phyloP scores from a whole-genome alignment of 1,284 basidiomycete species.

The Ustilago cynodontis region DNA sequence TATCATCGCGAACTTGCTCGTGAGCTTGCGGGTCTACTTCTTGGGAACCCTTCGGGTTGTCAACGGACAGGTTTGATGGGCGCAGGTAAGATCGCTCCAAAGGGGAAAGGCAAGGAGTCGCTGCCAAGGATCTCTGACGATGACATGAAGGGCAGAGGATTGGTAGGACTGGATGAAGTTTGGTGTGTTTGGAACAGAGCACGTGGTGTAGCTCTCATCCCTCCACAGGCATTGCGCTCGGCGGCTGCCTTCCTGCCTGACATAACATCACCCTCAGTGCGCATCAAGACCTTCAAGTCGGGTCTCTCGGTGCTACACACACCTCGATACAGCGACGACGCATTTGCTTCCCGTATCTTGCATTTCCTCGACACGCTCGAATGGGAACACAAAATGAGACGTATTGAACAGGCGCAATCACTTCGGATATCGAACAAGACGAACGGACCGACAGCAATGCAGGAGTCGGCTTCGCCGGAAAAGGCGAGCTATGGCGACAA shows the following conservation, averaged over 20 bases:
- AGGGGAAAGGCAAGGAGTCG: constrained; percentile 50
- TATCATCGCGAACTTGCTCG: constrained; percentile 86
- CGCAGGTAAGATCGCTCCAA: constrained; percentile 67
- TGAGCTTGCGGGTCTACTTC: constrained; percentile 83
- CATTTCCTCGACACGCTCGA: constrained; percentile 50
- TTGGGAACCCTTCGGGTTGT: constrained; percentile 70
- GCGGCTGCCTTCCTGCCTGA: constrained; percentile 78
- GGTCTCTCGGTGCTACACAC: constrained; percentile 87
- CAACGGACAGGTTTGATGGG: constrained; percentile 68
- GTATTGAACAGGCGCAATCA: constrained; percentile 43
- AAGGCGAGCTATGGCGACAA: constrained; percentile 42
- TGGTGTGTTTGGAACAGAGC: constrained; percentile 99
- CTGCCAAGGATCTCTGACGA: constrained; percentile 25
- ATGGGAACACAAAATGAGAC: constrained; percentile 44
- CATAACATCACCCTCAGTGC: constrained; percentile 80
- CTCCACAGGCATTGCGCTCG: constrained; percentile 84
- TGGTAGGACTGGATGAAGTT: constrained; percentile 90
- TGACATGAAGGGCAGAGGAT: constrained; percentile 36
- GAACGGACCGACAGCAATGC: background rate
- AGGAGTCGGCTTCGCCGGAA: constrained; percentile 11
- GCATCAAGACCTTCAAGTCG: constrained; percentile 77
- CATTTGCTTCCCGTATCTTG: constrained; percentile 54
- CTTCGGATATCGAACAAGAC: constrained; percentile 27
- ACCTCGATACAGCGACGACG: constrained; percentile 72
- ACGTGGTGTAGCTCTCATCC: constrained; percentile 86